Evolutionary conservation across 106 monocot genomes (phyloP).

Genomic region (Platanthera guangdongensis): DNA sequence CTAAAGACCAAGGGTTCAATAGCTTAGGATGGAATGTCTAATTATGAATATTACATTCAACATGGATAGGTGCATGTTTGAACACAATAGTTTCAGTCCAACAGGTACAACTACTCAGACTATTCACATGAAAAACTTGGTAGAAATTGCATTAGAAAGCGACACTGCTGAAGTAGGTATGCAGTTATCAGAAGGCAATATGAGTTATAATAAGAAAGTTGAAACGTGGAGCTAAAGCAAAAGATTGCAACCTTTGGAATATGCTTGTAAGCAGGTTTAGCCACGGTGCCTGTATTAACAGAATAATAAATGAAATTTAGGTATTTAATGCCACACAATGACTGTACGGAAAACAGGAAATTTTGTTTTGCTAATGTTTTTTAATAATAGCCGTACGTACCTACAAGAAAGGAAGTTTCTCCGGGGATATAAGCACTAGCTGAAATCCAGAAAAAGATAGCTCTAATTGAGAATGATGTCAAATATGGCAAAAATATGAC

Average conservation of each 20-base stretch:
- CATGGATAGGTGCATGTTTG: background rate
- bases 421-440: slow-evolving; percentile 94
- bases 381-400: slow-evolving; percentile 23
- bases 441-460: slow-evolving; percentile 18
- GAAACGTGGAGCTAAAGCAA: slow-evolving; percentile 4
- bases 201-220: background rate
- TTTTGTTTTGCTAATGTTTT: background rate
- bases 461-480: background rate
- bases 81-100: background rate
- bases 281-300: slow-evolving; percentile 34
- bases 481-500: background rate
- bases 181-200: background rate
- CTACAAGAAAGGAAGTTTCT: slow-evolving; percentile 36
- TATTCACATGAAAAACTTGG: background rate
- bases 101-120: background rate
- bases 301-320: slow-evolving; percentile 1
- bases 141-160: background rate
- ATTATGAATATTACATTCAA: background rate
- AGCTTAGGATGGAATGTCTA: no score
- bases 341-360: background rate
- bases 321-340: background rate
- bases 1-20: no score
- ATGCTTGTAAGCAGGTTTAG: slow-evolving; percentile 60
- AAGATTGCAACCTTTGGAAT: slow-evolving; percentile 71
- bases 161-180: background rate